Base-by-base conservation (phyloP, 257 asterid genomes). In the Nicotiana paniculata region DNA sequence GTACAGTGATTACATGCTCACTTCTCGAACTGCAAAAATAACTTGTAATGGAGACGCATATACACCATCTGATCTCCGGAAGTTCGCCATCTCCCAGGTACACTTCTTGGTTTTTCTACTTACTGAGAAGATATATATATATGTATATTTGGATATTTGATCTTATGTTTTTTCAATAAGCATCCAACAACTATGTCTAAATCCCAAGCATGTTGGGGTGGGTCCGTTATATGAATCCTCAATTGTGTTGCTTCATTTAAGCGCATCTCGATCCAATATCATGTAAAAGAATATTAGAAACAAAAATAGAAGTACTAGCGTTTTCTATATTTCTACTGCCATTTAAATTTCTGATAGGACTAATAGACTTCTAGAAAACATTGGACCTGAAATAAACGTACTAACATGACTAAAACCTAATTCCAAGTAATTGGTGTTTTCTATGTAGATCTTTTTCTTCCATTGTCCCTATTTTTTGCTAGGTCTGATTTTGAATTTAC, bases 1-100 rank as follows among this genome's bases (percentile, higher is more conserved):
- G 15, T 96, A 90, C 81, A 90, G 97, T 33, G 95, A 94, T 83
- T 96, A 94, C 89, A 96, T 96, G 99, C 89, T 85, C 32, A 58
- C 95, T 59, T 88, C 99, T 48, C 84, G 89, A 54, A 90, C 95
- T n/a, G 83, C 90, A 18, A 61, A 81, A 80, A 32, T 96, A 62
- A 80, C 92, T 9, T 96, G 99, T 67, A 70, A 85, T 61, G 95
- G 94, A 5, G 21, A 65, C 4, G 62, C 64, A 1, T 96, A 91
- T 80, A 85, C 81, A 30, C 88, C 98, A 39, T 76, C 86, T 0
- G 90, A 93, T 85, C 93, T 96, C 54, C 90, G 97, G 43, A 85
- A 86, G 7, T 94, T 94, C 24, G 97, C 98, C 54, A 77, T 68
- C 43, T 86, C 98, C 79, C 98, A 96, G 95, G 99, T 93, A 74